Conservation (phyloP, 305 asterid genomes). For the Solanum hybrid region DNA sequence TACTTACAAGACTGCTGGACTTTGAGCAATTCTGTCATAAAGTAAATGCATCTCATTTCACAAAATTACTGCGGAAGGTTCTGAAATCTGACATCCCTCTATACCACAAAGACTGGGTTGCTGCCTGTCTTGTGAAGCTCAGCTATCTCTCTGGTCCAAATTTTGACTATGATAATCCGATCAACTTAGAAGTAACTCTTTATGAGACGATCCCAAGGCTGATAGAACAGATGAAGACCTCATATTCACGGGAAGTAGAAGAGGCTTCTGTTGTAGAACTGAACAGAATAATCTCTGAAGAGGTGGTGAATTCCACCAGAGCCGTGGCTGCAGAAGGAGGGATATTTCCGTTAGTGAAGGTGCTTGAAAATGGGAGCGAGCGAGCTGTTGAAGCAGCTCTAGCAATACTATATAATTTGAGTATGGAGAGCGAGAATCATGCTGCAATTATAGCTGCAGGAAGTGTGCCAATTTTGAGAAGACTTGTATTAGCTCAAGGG, state of each 20-base stretch:
- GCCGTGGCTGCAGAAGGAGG: conserved; percentile 62
- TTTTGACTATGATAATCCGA: conserved; percentile 25
- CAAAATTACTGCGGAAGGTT: conserved; percentile 40
- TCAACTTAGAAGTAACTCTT: conserved; percentile 50
- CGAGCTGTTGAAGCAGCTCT: conserved; percentile 56
- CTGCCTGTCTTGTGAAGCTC: conserved; percentile 73
- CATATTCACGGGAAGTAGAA: conserved; percentile 35
- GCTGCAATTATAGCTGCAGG: conserved; percentile 68
- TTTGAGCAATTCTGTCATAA: conserved; percentile 24
- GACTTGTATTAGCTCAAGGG: conserved; percentile 45
- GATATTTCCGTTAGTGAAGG: conserved; percentile 53
- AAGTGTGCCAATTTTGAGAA: conserved; percentile 58
- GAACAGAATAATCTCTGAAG: conserved; percentile 59
- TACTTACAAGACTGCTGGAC: conserved; percentile 57
- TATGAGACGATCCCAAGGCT: conserved; percentile 68
- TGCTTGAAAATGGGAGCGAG: conserved; percentile 48
- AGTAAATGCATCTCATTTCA: conserved; percentile 28
- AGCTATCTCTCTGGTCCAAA: not conserved
- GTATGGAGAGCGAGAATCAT: conserved; percentile 78
- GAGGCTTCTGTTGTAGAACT: conserved; percentile 71
- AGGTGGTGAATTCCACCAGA: conserved; percentile 42
- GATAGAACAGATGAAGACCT: conserved; percentile 44
- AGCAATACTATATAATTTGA: conserved; percentile 49
- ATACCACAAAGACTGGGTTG: conserved; percentile 59
- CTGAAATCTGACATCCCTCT: conserved; percentile 53